Base-by-base conservation (phyloP, 345 rosid genomes). In the Citrus sinensis region DNA sequence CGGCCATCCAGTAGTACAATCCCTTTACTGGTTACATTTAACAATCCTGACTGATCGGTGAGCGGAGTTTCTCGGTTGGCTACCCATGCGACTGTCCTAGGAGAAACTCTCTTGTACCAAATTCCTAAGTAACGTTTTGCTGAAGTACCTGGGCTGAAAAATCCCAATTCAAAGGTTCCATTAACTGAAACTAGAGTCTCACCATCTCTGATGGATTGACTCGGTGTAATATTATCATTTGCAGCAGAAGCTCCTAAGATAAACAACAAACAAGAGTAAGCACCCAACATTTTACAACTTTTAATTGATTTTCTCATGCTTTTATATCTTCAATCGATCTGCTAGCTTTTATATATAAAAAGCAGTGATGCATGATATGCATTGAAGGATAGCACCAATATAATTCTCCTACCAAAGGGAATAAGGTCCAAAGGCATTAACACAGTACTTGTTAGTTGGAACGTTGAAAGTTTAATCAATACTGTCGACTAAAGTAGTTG, bases 51-150 rank as follows among this genome's bases (percentile, higher is more conserved):
- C 2, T 5, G 14, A 40, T 76, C 80, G 19, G n/a, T 7, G n/a
- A 80, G 73, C 24, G 83, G 39, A 37, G 67, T 34, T 24, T 76
- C 76, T 64, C 80, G 55, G 56, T 80, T 80, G 49, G 79, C 83
- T 17, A 88, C 85, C 89, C 91, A 88, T 1, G 87, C 89, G 27
- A 81, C 80, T 1, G 87, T 83, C 64, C 13, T 46, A 1, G 0
- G 0, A 19, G 85, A 49, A 60, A 83, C 81, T 14, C 60, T 70
- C 73, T 65, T 86, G 86, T 86, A 86, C 88, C 87, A 75, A 24
- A 88, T 86, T 30, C 89, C 91, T 0, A 88, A 20, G 32, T 86
- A 88, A 74, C 80, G 83, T 2, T 73, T 81, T 11, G 24, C 58
- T 14, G 91, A 76, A 17, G 63, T 56, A 10, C 4, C 40, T 35